Evolutionary conservation across 352 stramenopile species (phyloP).

Genomic region (Thalassiosira delicatula): DNA sequence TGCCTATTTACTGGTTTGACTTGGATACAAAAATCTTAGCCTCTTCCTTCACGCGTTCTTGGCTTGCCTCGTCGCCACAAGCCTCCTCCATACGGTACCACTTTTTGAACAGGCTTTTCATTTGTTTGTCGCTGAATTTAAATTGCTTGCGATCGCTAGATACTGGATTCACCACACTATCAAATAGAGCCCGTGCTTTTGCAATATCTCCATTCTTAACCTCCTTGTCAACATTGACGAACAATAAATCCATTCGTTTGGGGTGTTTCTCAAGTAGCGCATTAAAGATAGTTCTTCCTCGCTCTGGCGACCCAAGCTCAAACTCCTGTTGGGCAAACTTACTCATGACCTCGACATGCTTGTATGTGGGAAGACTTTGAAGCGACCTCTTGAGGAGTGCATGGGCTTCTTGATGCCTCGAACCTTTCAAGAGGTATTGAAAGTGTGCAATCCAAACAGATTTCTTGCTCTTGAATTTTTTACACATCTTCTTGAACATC

Average conservation of each 20-base stretch:
- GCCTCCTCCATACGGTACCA: conserved; percentile 93
- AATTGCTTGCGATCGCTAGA: conserved; percentile 74
- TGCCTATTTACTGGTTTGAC: too few species aligned
- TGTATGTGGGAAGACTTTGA: conserved; percentile 91
- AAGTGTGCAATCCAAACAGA: conserved; percentile 93
- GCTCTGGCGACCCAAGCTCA: conserved; percentile 91
- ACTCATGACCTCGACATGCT: conserved; percentile 93
- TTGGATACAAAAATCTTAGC: conserved; percentile 87
- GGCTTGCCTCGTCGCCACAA: conserved; percentile 88
- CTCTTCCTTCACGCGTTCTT: conserved; percentile 92
- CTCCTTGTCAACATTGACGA: conserved; percentile 97
- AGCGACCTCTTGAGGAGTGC: conserved; percentile 91
- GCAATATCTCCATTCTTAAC: conserved; percentile 89
- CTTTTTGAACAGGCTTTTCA: conserved; percentile 98
- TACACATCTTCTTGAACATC: conserved; percentile 88
- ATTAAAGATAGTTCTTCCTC: conserved; percentile 94
- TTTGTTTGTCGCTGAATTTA: conserved; percentile 96
- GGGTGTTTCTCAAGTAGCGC: conserved; percentile 92
- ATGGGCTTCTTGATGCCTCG: conserved; percentile 84
- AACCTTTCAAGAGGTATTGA: conserved; percentile 86
- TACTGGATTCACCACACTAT: conserved; percentile 86
- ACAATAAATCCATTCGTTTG: conserved; percentile 95
- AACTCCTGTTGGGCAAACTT: conserved; percentile 96
- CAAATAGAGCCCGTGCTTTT: conserved; percentile 89
- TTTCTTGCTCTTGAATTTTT: conserved; percentile 91